Conservation (phyloP, 2,329 filamentous ascomycete genomes). For the Fusarium chlamydosporum region DNA sequence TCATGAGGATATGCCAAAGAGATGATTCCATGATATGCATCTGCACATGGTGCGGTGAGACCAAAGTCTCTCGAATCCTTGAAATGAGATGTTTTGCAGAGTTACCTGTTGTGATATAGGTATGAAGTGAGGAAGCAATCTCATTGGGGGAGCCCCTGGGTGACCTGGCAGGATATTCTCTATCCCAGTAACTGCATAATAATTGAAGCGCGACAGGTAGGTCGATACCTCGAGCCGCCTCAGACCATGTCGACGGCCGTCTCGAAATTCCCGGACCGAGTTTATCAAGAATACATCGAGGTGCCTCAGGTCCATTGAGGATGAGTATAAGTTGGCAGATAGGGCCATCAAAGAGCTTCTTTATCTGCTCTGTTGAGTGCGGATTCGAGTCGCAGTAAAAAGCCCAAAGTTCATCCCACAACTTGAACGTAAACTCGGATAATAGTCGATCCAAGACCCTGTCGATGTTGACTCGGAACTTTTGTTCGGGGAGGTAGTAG, state of each 20-base stretch:
- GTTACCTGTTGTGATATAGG: slow-evolving; percentile 50
- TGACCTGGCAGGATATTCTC: slow-evolving; percentile 54
- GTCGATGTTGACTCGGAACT: slow-evolving; percentile 55
- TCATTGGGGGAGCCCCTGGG: slow-evolving; percentile 55
- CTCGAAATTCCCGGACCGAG: slow-evolving; percentile 56
- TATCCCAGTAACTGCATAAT: slow-evolving; percentile 56
- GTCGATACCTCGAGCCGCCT: slow-evolving; percentile 53
- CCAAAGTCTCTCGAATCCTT: slow-evolving; percentile 50
- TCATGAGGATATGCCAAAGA: slow-evolving; percentile 56
- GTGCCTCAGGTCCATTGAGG: slow-evolving; percentile 56
- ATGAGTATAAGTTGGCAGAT: slow-evolving; percentile 57
- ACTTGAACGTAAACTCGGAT: slow-evolving; percentile 51
- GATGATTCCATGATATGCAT: slow-evolving; percentile 58
- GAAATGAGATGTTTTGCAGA: slow-evolving; percentile 52
- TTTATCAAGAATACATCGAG: slow-evolving; percentile 55
- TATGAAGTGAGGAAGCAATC: slow-evolving; percentile 53
- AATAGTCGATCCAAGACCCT: slow-evolving; percentile 56
- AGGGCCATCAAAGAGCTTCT: slow-evolving; percentile 56
- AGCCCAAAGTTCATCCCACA: slow-evolving; percentile 57
- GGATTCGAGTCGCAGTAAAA: slow-evolving; percentile 53
- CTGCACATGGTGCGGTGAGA: slow-evolving; percentile 56
- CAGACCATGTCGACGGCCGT: slow-evolving; percentile 53
- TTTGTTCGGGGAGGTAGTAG: slow-evolving; percentile 56
- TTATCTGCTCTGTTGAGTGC: slow-evolving; percentile 52
- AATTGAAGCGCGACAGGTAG: slow-evolving; percentile 55